phyloP scores from a whole-genome alignment of 768 basidiomycete species.

The Collybia mongolica region DNA sequence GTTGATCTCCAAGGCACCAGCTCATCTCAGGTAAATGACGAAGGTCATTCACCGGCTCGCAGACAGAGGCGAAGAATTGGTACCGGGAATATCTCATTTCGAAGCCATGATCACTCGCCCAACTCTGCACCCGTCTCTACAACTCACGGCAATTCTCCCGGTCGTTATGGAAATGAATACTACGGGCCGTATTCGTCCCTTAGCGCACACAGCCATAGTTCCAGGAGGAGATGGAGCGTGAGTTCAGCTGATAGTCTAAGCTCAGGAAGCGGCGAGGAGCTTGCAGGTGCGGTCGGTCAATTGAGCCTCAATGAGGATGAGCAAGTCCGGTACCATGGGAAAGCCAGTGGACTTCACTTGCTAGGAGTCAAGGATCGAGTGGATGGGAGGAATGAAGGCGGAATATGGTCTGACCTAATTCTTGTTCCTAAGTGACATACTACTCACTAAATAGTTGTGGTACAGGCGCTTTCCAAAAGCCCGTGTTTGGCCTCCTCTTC shows the following conservation, averaged over 20 bases:
- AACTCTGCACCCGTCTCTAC: slow-evolving; percentile 20
- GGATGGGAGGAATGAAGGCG: slow-evolving; percentile 70
- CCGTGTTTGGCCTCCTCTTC: slow-evolving; percentile 80
- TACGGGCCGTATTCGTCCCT: neutral
- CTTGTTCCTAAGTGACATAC: neutral
- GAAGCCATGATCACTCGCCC: slow-evolving; percentile 24
- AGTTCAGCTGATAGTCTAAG: slow-evolving; percentile 29
- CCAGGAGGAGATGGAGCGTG: slow-evolving; percentile 24
- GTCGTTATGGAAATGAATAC: neutral
- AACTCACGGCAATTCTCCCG: neutral
- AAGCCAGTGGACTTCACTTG: slow-evolving; percentile 78
- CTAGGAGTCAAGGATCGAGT: slow-evolving; percentile 58
- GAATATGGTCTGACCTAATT: slow-evolving; percentile 61
- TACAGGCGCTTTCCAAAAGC: slow-evolving; percentile 81
- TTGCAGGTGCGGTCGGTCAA: slow-evolving; percentile 77
- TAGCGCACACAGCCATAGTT: neutral
- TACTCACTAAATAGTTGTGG: slow-evolving; percentile 1
- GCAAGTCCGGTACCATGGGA: slow-evolving; percentile 85
- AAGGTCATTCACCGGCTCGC: slow-evolving; percentile 3
- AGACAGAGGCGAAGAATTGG: neutral
- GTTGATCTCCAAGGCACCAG: slow-evolving; percentile 14
- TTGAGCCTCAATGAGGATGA: slow-evolving; percentile 85
- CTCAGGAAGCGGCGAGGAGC: slow-evolving; percentile 39
- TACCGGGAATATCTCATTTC: neutral
- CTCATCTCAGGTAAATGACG: slow-evolving; percentile 12